Base-by-base conservation (phyloP, 345 rosid species). In the Eucalyptus sideroxylon region DNA sequence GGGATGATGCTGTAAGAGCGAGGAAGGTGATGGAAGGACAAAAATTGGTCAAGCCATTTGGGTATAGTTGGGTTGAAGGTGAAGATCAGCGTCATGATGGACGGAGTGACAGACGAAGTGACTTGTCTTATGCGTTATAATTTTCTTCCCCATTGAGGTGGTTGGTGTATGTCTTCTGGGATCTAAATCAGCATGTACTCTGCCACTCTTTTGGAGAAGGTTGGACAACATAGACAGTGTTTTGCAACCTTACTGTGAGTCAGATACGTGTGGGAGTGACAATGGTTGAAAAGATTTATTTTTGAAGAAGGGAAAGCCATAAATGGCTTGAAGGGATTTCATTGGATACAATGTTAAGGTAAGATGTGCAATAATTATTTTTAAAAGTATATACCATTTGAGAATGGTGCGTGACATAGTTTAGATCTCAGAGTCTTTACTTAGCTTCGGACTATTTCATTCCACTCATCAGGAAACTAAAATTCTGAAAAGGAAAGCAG, bases 1-100 rank as follows among this genome's bases (percentile, higher is more conserved):
- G 93, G 93, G 90, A 91, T 10, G 94, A 92, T 67, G 93, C 91
- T 44, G 89, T 81, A 14, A 86, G 81, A 89, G 93, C 89, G 56
- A 90, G 93, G 87, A 93, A 88, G 87, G 80, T 90, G 88, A 91
- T 92, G 91, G 92, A 91, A 89, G 90, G 89, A 40, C 59, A 42
- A 87, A 90, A 91, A 50, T 67, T 91, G 89, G 53, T 85, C 37
- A 93, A 93, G 90, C 92, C 91, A 62, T 86, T 88, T 10, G 94
- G 94, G 8, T 88, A 88, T 86, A 92, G 94, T 86, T 92, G 89
- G 92, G 89, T 89, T 42, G 92, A 50, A 89, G 69, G 69, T 56
- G 92, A 88, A 86, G 87, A 86, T 53, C 85, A 86, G 34, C 16
- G 19, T 31, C 27, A 53, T 53, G 67, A 53, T 14, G 87, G 90